phyloP scores from a whole-genome alignment of 1,139 yeast species.

The Suhomyces terraborum region DNA sequence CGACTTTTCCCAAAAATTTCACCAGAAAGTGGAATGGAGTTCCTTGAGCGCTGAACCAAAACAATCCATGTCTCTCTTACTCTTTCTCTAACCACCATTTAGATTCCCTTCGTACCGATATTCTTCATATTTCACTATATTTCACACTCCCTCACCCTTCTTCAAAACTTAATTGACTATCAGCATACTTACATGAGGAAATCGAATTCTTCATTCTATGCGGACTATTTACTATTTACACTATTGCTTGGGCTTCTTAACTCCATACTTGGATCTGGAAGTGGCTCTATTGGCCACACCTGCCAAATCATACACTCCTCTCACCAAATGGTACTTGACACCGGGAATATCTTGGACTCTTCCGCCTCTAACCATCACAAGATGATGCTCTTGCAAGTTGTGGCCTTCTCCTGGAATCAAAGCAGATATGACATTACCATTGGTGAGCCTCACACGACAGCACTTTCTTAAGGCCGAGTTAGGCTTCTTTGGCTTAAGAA shows the following conservation, averaged over 20 bases:
- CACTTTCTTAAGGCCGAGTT: slow-evolving; percentile 98
- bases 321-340: slow-evolving; percentile 88
- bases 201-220: background rate
- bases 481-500: slow-evolving; percentile 95
- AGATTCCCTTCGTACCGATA: too few species aligned
- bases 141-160: background rate
- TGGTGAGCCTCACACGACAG: slow-evolving; percentile 89
- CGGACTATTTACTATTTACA: slow-evolving; percentile 5
- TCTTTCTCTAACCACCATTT: too few species aligned
- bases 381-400: slow-evolving; percentile 97
- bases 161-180: background rate
- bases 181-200: background rate
- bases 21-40: too few species aligned
- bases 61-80: too few species aligned
- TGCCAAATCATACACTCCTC: slow-evolving; percentile 92
- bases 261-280: slow-evolving; percentile 92
- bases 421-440: slow-evolving; percentile 87
- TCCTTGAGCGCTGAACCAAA: too few species aligned
- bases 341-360: slow-evolving; percentile 98
- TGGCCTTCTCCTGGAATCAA: slow-evolving; percentile 99
- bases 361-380: slow-evolving; percentile 94
- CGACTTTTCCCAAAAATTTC: too few species aligned
- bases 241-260: slow-evolving; percentile 69
- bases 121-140: background rate
- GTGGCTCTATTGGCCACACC: slow-evolving; percentile 94